Evolutionary conservation across 1,139 yeast genomes (phyloP), one percentile per base, ranked within the genome.

Genomic region (Yamadazyma sp.): DNA sequence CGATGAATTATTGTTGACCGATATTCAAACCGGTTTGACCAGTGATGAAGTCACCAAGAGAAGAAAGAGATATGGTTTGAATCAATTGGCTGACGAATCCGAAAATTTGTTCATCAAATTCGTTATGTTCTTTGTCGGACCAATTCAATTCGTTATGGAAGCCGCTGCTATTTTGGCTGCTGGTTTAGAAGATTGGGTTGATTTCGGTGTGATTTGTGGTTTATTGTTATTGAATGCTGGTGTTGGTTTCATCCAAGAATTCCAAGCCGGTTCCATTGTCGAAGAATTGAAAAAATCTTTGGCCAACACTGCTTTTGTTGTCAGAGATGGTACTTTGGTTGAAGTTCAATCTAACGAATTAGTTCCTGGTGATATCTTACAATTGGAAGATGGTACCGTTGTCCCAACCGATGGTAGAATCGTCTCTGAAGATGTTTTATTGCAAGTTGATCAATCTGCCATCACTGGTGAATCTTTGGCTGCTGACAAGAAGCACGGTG

Each of bases 101-200:
- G 96, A 87, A 72, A 86, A 86, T 72, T 52, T 86, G 70, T 59
- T 88, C 45, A 67, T 88, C 54, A 90, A 90, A 77, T 89, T 90
- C 66, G 63, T 86, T 59, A 81, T 82, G 88, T 90, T 88, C 78
- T 90, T 90, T 67, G 86, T 90, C 52, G 97, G 97, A 73, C 97
- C 97, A 54, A 89, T 90, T 68, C 97, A 90, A 76, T 90, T 90
- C 82, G 97, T 90, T 65, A 90, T 90, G 97, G 97, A 89, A 75
- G 89, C 95, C 64, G 97, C 97, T 60, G 97, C 97, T 58, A 79
- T 89, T 49, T 78, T 90, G 67, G 97, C 97, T 57, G 96, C 96
- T 52, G 97, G 97, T 85, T 80, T 90, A 61, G 94, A 88, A 73
- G 97, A 89, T 75, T 90, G 97, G 97, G 96, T 90, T 62, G 97